phyloP scores from a whole-genome alignment of 306 rosid species.

The Vigna nakashimae region DNA sequence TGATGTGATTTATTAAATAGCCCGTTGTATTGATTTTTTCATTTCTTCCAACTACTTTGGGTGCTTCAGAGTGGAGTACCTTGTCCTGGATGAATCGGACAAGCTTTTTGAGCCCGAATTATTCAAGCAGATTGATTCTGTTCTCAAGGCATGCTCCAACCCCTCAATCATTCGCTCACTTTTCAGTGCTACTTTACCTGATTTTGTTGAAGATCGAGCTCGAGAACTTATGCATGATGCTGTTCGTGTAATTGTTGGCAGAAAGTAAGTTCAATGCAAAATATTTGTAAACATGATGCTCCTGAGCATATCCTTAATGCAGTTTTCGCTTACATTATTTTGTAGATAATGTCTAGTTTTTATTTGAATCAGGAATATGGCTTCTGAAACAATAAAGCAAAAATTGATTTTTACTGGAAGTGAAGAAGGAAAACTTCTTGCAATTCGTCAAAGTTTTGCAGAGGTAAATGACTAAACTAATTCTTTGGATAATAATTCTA shows the following conservation, averaged over 20 bases:
- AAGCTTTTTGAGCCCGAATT: conserved; percentile 90
- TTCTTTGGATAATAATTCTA: conserved; percentile 22
- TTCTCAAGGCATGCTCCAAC: conserved; percentile 92
- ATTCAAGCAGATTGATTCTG: conserved; percentile 82
- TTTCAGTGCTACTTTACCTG: conserved; percentile 97
- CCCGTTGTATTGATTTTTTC: conserved; percentile 34
- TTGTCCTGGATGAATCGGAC: conserved; percentile 96
- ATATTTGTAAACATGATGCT: conserved; percentile 25
- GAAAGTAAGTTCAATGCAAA: conserved; percentile 70
- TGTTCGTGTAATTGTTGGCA: conserved; percentile 90
- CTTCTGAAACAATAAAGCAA: conserved; percentile 87
- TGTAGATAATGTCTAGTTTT: conserved; percentile 31
- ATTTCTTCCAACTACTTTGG: conserved; percentile 35
- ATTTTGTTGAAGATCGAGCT: conserved; percentile 91
- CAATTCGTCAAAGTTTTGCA: conserved; percentile 89
- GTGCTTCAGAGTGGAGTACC: conserved; percentile 82
- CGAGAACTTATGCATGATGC: conserved; percentile 97
- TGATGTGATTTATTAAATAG: conserved; percentile 12
- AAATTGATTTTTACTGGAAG: conserved; percentile 87
- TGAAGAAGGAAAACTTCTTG: conserved; percentile 92
- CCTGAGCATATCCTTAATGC: conserved; percentile 16
- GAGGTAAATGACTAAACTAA: conserved; percentile 63
- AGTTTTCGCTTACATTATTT: conserved; percentile 18
- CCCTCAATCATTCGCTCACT: conserved; percentile 83
- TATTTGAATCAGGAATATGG: conserved; percentile 78